phyloP scores from a whole-genome alignment of 129 eudicot genomes.

The Kitagawia praeruptora region DNA sequence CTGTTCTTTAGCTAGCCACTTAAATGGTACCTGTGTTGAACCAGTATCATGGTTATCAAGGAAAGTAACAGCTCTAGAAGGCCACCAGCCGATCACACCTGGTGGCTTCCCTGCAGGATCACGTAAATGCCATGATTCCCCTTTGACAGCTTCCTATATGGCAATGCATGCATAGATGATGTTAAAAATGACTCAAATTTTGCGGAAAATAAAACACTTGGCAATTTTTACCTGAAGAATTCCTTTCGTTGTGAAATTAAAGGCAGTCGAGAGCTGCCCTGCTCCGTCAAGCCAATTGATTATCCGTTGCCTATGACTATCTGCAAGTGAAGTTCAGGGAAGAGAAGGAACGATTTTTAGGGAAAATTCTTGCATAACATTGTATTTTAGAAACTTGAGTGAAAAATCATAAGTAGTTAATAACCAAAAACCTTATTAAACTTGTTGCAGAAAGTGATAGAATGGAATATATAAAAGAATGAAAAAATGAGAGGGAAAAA shows the following conservation, averaged over 20 bases:
- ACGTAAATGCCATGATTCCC: constrained; percentile 86
- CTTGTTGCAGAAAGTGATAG: background rate
- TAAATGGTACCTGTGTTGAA: no score
- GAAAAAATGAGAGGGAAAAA: background rate
- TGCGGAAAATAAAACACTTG: background rate
- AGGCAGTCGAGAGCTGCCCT: constrained; percentile 75
- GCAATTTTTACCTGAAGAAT: constrained; percentile 59
- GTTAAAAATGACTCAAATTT: background rate
- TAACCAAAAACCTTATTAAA: background rate
- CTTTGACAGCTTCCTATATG: constrained; percentile 75
- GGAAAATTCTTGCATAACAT: no score
- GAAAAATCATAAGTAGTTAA: background rate
- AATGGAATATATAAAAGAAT: background rate
- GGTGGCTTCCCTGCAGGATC: constrained; percentile 94
- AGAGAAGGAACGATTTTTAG: background rate
- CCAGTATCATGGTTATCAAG: no score
- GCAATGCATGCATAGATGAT: background rate
- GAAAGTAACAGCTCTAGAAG: no score
- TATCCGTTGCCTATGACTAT: constrained; percentile 93
- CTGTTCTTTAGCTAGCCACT: no score
- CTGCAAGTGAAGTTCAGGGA: constrained; percentile 31
- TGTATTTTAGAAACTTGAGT: background rate
- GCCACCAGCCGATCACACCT: constrained; percentile 89
- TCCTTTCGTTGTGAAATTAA: constrained; percentile 94
- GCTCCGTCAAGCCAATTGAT: constrained; percentile 82